These are phyloP conservation scores for Sextonia rubra DNA, from an alignment of 164 flowering plant species.

Conservation along the genomic window DNA sequence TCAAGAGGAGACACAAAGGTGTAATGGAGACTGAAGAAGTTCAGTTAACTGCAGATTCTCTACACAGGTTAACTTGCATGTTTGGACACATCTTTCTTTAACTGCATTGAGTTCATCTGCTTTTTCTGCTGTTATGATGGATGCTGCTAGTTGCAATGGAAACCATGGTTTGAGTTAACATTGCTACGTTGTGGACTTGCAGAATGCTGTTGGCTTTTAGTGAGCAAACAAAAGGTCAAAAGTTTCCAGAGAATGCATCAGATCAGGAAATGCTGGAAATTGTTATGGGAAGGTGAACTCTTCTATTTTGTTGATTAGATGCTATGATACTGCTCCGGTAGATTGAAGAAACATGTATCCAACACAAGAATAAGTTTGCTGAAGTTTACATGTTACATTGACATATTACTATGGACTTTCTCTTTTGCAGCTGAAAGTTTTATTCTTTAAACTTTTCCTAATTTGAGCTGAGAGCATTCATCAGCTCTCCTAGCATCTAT, in stretches of 20 bases:
- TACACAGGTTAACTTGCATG: conserved; percentile 57
- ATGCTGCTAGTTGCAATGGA: background rate
- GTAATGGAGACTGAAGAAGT: conserved; percentile 92
- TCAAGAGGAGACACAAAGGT: conserved; percentile 82
- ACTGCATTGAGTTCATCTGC: conserved; percentile 2
- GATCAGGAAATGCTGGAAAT: conserved; percentile 89
- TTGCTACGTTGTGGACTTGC: conserved; percentile 11
- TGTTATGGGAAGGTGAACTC: conserved; percentile 73
- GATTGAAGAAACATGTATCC: too few species aligned
- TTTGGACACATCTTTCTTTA: background rate
- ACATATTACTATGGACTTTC: too few species aligned
- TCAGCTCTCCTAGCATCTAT: too few species aligned
- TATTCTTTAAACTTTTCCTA: too few species aligned
- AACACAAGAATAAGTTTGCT: too few species aligned
- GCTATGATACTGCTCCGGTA: too few species aligned
- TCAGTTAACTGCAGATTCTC: conserved; percentile 76
- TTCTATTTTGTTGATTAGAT: background rate
- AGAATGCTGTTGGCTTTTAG: conserved; percentile 85
- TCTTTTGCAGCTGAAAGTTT: too few species aligned
- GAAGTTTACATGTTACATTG: too few species aligned
- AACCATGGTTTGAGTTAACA: background rate
- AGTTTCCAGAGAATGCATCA: conserved; percentile 71
- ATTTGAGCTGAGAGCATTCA: too few species aligned
- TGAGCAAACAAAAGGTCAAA: conserved; percentile 71
- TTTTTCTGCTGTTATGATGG: background rate